Evolutionary conservation across 768 basidiomycete genomes (phyloP), one percentile per base, ranked within the genome.

Genomic region (Chlorophyllum brunneum): DNA sequence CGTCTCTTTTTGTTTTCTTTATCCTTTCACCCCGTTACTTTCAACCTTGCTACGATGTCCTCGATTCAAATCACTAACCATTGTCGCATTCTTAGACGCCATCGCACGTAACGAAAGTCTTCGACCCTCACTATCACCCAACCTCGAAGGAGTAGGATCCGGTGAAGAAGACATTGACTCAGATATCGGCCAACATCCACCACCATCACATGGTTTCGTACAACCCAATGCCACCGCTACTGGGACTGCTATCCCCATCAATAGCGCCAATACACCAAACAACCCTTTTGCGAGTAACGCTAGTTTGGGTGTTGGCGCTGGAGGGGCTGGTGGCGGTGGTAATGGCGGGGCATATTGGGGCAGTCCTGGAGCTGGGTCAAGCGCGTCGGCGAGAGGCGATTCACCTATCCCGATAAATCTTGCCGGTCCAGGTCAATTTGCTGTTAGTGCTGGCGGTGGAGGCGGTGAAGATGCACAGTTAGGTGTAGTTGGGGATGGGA

Each of bases 381-480:
- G 49, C 33, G 36, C 10, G 31, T 50, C 49, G 26, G 39, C 49
- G 22, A 42, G 50, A 34, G 50, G 40, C 2, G 50, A 51, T 51
- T 51, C 50, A 22, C 50, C 50, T 8, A 18, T 51, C 11, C 39
- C 39, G 3, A 10, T 39, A 11, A 40, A 30, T 18, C 16, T 39
- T n/a, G 20, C 11, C 18, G 18, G 37, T 20, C 8, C 10, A 29
- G 43, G 44, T 20, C 42, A 24, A 30, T 41, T 43, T 11, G 41
- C 11, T 7, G 47, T 26, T 18, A 37, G 31, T 10, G 51, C 23
- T n/a, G 41, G 48, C 2, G 46, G 38, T 41, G 56, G 33, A n/a
- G 42, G 18, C n/a, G 50, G 40, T n/a, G 58, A 46, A 22, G 50
- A 55, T 36, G 57, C 45, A 27, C 58, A 56, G 24, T 39, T 57